phyloP scores from a whole-genome alignment of 1,284 basidiomycete genomes.

The Marasmius oreades region DNA sequence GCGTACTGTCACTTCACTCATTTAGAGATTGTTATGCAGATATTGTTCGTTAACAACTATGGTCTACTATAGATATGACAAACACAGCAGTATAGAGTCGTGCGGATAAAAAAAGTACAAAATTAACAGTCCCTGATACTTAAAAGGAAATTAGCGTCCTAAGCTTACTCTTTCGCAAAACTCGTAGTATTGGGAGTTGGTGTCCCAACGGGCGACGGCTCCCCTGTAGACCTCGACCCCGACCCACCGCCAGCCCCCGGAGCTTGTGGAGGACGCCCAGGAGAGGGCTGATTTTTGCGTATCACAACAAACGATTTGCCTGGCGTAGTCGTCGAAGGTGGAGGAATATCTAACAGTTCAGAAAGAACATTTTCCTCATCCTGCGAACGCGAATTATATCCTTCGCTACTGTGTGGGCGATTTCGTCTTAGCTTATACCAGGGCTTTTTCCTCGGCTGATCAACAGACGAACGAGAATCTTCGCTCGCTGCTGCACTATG shows the following conservation, averaged over 20 bases:
- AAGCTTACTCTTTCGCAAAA: too few species aligned
- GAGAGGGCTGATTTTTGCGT: conserved; percentile 33
- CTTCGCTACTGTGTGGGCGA: conserved; percentile 61
- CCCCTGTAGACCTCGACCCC: neutral
- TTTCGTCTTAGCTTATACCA: conserved; percentile 65
- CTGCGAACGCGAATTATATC: conserved; percentile 30
- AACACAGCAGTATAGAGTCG: too few species aligned
- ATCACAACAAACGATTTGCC: conserved; percentile 70
- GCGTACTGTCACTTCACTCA: too few species aligned
- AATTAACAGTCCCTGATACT: too few species aligned
- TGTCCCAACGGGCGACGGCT: too few species aligned
- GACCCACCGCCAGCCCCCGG: neutral
- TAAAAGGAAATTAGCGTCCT: too few species aligned
- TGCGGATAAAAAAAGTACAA: too few species aligned
- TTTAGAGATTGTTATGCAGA: too few species aligned
- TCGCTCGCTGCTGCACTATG: conserved; percentile 29
- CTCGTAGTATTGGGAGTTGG: too few species aligned
- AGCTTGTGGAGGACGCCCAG: neutral
- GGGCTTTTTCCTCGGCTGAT: conserved; percentile 52
- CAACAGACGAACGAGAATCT: conserved; percentile 33
- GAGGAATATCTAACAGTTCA: conserved; percentile 14
- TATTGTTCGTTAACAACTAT: too few species aligned
- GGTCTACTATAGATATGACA: too few species aligned
- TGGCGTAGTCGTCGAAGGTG: conserved; percentile 22
- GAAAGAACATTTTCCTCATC: conserved; percentile 32